phyloP scores from a whole-genome alignment of 1,284 basidiomycete species.

The Rhodofomes roseus region DNA sequence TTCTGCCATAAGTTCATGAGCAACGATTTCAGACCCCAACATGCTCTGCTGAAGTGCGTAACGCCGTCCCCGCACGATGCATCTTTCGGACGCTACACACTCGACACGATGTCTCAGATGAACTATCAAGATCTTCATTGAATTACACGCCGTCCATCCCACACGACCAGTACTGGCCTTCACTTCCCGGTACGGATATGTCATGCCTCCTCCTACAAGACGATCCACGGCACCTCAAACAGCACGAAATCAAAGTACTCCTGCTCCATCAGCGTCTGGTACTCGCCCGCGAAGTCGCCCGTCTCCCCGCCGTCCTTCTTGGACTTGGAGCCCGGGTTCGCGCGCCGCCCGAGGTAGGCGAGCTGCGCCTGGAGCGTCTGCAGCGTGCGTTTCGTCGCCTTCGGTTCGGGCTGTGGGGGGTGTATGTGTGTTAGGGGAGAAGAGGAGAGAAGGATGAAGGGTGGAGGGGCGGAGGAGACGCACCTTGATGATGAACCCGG shows the following conservation, averaged over 20 bases:
- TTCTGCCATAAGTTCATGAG: too few relatives aligned
- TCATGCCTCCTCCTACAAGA: constrained; percentile 13
- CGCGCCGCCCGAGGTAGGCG: constrained; percentile 72
- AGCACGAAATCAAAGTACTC: constrained; percentile 93
- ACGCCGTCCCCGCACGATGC: too few relatives aligned
- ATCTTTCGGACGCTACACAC: too few relatives aligned
- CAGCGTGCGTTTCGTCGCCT: constrained; percentile 79
- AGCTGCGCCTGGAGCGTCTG: constrained; percentile 75
- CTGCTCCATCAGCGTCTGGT: constrained; percentile 87
- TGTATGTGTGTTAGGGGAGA: not conserved
- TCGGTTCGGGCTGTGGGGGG: constrained; percentile 75
- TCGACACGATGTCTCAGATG: too few relatives aligned
- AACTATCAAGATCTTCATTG: not conserved
- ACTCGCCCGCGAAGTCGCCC: constrained; percentile 76
- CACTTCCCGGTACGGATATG: too few relatives aligned
- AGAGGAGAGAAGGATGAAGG: not conserved
- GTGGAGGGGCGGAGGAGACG: constrained; percentile 13
- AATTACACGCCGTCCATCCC: too few relatives aligned
- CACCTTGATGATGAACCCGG: constrained; percentile 81
- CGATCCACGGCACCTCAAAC: constrained; percentile 82
- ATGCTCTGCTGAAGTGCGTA: too few relatives aligned
- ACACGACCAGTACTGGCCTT: too few relatives aligned
- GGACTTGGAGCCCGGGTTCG: constrained; percentile 40
- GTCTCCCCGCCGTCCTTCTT: constrained; percentile 39
- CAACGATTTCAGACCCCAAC: too few relatives aligned